Conservation (phyloP, 768 basidiomycete species). For the Dendrothele bispora region DNA sequence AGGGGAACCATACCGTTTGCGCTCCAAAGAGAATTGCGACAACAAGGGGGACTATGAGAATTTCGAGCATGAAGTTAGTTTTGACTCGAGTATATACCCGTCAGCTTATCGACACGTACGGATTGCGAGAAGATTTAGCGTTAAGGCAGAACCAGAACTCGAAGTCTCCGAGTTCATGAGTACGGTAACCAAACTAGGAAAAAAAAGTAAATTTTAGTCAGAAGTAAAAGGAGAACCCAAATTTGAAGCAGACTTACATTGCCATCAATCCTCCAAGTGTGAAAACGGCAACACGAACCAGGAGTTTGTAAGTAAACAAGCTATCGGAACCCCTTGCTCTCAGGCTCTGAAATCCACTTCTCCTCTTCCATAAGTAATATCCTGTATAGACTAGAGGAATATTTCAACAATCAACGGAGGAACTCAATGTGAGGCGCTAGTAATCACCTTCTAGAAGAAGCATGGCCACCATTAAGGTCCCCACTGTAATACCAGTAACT, state of each 20-base stretch:
- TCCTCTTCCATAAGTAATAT: neutral
- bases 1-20: neutral
- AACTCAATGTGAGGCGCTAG: neutral
- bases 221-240: neutral
- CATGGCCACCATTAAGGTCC: neutral
- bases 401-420: neutral
- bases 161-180: neutral
- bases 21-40: neutral
- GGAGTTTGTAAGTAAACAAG: neutral
- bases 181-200: neutral
- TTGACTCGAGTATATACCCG: too few species aligned
- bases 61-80: neutral
- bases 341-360: neutral
- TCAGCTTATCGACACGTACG: neutral
- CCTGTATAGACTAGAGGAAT: neutral
- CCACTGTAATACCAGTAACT: neutral
- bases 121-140: neutral
- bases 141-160: neutral
- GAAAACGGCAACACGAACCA: neutral
- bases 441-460: neutral
- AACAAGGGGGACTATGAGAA: neutral
- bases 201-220: neutral
- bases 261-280: neutral
- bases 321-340: neutral
- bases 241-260: neutral